Percentiles rank a stretch among this genome's conserved stretches.
phyloP scores from a whole-genome alignment of 495 filamentous ascomycete genomes.

The Neurospora terricola region DNA sequence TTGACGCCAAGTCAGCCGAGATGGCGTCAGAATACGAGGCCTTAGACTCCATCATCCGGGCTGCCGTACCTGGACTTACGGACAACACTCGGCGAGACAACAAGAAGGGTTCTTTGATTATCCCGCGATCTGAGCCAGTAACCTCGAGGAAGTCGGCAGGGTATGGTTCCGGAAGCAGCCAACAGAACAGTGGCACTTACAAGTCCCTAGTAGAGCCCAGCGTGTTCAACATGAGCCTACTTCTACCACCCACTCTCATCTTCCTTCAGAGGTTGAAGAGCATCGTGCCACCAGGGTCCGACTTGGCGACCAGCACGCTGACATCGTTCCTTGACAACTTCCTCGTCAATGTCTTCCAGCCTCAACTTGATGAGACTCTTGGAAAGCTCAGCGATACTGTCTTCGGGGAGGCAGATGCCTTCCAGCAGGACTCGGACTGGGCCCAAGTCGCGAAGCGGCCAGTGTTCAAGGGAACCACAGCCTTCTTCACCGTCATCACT shows the following conservation, averaged over 20 bases:
- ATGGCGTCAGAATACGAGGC: conserved; percentile 78
- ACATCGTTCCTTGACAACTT: conserved; percentile 98
- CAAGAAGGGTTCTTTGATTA: conserved; percentile 29
- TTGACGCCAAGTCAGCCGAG: conserved; percentile 65
- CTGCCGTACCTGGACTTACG: conserved; percentile 87
- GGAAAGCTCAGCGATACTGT: conserved; percentile 75
- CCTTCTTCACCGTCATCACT: conserved; percentile 76
- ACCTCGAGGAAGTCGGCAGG: conserved; percentile 22
- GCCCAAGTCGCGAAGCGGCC: conserved; percentile 62
- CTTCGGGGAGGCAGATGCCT: conserved; percentile 76
- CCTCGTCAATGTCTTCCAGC: conserved; percentile 94
- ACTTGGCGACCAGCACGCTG: conserved; percentile 75
- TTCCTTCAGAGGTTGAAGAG: conserved; percentile 87
- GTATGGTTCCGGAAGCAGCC: conserved; percentile 5
- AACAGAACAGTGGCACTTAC: conserved; percentile 49
- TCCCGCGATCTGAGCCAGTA: conserved; percentile 21
- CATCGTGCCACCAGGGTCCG: conserved; percentile 76
- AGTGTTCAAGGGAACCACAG: conserved; percentile 84
- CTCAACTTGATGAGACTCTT: conserved; percentile 91
- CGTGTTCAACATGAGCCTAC: conserved; percentile 93
- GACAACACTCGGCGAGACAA: conserved; percentile 57
- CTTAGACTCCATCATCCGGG: conserved; percentile 76
- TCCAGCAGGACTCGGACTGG: conserved; percentile 83
- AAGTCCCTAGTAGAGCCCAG: conserved; percentile 76
- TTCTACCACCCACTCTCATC: conserved; percentile 85